Percentiles rank a stretch among this genome's conserved stretches.
These are phyloP conservation scores for Cryoendolithus antarcticus DNA, from an alignment of 2,329 filamentous ascomycete species.

Conservation along the genomic window DNA sequence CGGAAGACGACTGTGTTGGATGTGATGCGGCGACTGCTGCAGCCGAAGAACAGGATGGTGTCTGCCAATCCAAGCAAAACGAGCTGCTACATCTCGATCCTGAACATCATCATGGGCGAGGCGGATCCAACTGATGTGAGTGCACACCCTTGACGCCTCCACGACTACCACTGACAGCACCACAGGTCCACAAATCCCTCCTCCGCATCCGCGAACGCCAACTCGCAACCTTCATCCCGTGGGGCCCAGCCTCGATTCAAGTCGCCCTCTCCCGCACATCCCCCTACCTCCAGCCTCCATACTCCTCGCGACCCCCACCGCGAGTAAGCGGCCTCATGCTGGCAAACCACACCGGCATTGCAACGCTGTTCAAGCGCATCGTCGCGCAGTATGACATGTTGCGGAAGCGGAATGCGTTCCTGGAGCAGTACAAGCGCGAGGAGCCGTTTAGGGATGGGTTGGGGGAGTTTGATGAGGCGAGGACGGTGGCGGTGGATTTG, in stretches of 20 bases:
- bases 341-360: conserved; percentile 94
- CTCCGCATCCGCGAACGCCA: conserved; percentile 89
- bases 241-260: conserved; percentile 95
- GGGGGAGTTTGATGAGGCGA: conserved; percentile 87
- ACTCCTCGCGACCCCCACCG: conserved; percentile 75
- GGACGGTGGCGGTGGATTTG: conserved; percentile 79
- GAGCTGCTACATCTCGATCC: conserved; percentile 96
- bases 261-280: conserved; percentile 94
- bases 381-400: conserved; percentile 85
- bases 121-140: conserved; percentile 84
- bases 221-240: conserved; percentile 92
- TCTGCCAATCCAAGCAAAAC: conserved; percentile 90
- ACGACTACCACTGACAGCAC: conserved; percentile 1
- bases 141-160: background rate
- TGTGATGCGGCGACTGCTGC: conserved; percentile 88
- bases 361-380: conserved; percentile 92
- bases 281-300: conserved; percentile 88
- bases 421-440: conserved; percentile 93
- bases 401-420: conserved; percentile 90
- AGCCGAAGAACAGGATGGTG: conserved; percentile 99
- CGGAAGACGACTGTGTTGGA: conserved; percentile 96
- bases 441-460: conserved; percentile 85
- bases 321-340: conserved; percentile 94
- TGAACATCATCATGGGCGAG: conserved; percentile 98
- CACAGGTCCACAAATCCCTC: conserved; percentile 79